Conservation (phyloP, 805 yeast species). For the Teunomyces gatunensis region DNA sequence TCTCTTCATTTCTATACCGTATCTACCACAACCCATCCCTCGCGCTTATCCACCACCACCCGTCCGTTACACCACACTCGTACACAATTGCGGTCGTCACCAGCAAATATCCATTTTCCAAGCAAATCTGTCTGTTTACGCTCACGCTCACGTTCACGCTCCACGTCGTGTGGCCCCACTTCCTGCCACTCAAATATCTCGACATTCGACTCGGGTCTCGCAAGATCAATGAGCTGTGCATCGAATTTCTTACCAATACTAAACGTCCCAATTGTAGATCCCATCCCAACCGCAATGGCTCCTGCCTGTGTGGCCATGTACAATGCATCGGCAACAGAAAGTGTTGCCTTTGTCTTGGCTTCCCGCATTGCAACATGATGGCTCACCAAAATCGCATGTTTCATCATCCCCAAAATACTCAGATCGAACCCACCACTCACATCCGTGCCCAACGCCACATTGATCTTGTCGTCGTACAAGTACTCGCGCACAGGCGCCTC, state of each 20-base stretch:
- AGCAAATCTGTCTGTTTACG: slow-evolving; percentile 50
- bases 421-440: slow-evolving; percentile 43
- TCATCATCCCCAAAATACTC: slow-evolving; percentile 35
- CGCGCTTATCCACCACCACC: slow-evolving; percentile 47
- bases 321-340: slow-evolving; percentile 68
- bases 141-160: slow-evolving; percentile 1
- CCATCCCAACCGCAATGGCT: slow-evolving; percentile 68
- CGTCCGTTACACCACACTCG: slow-evolving; percentile 84
- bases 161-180: slow-evolving; percentile 27
- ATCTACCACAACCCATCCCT: neutral
- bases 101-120: slow-evolving; percentile 89
- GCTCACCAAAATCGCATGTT: slow-evolving; percentile 35
- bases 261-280: slow-evolving; percentile 63
- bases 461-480: slow-evolving; percentile 60
- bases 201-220: slow-evolving; percentile 51
- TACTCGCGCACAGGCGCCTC: slow-evolving; percentile 74
- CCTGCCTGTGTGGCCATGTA: slow-evolving; percentile 89
- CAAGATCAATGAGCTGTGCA: slow-evolving; percentile 71
- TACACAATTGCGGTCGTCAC: slow-evolving; percentile 86
- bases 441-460: slow-evolving; percentile 65
- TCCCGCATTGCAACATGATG: slow-evolving; percentile 36
- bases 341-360: slow-evolving; percentile 38
- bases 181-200: slow-evolving; percentile 77
- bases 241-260: slow-evolving; percentile 79
- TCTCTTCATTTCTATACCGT: neutral